Evolutionary conservation across 306 rosid genomes (phyloP).

Genomic region (Sicyos edulis): DNA sequence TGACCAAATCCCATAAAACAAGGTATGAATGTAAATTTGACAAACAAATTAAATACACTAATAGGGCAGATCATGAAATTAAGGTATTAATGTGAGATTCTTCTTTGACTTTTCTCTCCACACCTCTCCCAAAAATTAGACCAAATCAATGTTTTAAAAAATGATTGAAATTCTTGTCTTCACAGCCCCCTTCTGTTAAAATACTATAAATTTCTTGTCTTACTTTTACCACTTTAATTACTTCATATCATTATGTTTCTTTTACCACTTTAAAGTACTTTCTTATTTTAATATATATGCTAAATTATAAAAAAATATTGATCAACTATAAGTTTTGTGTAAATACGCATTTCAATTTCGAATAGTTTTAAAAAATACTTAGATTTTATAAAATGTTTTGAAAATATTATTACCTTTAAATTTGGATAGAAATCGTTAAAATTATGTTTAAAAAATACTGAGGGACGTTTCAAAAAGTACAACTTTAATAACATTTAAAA

Average conservation of each 20-base stretch:
- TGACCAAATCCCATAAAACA: slow-evolving; percentile 18
- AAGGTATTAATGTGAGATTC: slow-evolving; percentile 20
- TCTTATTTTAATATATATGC: too few relatives aligned
- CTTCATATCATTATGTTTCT: not conserved
- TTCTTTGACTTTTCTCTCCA: slow-evolving; percentile 3
- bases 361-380: too few relatives aligned
- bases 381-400: too few relatives aligned
- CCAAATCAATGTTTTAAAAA: not conserved
- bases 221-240: not conserved
- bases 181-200: not conserved
- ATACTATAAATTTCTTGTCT: not conserved
- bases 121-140: slow-evolving; percentile 8
- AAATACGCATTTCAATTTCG: too few relatives aligned
- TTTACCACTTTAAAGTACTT: too few relatives aligned
- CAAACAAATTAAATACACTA: not conserved
- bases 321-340: too few relatives aligned
- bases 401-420: too few relatives aligned
- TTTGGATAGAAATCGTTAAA: too few relatives aligned
- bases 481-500: too few relatives aligned
- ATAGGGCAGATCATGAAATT: not conserved
- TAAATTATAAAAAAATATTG: too few relatives aligned
- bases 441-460: too few relatives aligned
- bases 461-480: too few relatives aligned
- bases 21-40: slow-evolving; percentile 2
- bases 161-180: slow-evolving; percentile 2